Base-by-base conservation (phyloP, 805 yeast genomes). In the Soucietia sequanensis region DNA sequence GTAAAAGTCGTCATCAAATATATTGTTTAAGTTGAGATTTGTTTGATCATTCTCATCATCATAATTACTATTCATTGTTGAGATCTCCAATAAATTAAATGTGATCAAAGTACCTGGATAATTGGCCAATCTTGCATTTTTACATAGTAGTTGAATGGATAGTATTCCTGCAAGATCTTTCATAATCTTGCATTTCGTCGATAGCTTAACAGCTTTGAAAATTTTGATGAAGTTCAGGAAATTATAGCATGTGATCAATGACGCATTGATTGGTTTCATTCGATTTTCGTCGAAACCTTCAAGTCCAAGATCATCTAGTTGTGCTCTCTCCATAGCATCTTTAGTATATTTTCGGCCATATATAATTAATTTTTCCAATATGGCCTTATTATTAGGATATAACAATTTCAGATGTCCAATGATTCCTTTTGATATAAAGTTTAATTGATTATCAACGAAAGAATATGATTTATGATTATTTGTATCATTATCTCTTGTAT, bases 371-470 rank as follows among this genome's bases (percentile, higher is more conserved):
- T 80, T 78, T 41, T 84, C 91, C 21, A 88, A 54, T 9, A 79
- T 75, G 2, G 78, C 64, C 45, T 72, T 70, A 31, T 76, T 84
- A 40, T 70, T 73, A 0, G 95, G 95, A 30, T 81, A 70, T 7
- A 73, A 68, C 14, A 86, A 63, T 48, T 82, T 80, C 25, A 86
- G 79, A 33, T 70, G 66, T 0, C 95, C 95, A 30, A 85, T 69
- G n/a, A 80, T 84, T 8, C 91, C 85, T 25, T 70, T 72, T 0
- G 93, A 81, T 4, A 84, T 73, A 34, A 88, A 70, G 17, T 72
- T 65, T 30, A 81, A 56, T 42, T 65, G 70, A 23, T 70, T 65
- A 47, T 55, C 39, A 11, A 39, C 23, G n/a, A 30, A 28, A 19
- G 20, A 24, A n/a, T n/a, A n/a, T n/a, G n/a, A n/a, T n/a, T n/a